Base-by-base conservation (phyloP, 2,329 filamentous ascomycete species). In the Clonostachys byssicola region DNA sequence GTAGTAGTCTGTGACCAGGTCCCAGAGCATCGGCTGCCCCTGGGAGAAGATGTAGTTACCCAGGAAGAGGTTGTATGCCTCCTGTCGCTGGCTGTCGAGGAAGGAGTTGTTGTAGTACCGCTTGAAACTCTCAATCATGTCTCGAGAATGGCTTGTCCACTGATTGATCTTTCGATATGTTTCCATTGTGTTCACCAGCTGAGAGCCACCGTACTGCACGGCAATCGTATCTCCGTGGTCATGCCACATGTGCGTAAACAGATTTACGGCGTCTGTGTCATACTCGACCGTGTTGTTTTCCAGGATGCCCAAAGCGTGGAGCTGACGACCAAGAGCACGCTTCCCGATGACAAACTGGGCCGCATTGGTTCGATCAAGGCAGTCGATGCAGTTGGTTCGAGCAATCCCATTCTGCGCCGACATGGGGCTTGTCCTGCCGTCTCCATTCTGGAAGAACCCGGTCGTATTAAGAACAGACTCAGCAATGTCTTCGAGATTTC, bases 41-140 rank as follows among this genome's bases (percentile, higher is more conserved):
- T 90, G 84, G 0, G 80, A 71, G 61, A 91, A 97, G 44, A 92
- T 89, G 63, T 99, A 99, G 60, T 97, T 96, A 7, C 94, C 94
- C 2, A 99, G 78, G 60, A 99, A 99, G 10, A 99, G 74, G 56
- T 99, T 99, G 66, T 97, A 97, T 1, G 94, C 94, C 67, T 99
- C 94, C 67, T 99, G 94, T 34, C 94, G 84, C 62, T 99, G 94
- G n/a, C 88, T 92, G 64, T 99, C 94, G 9, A 99, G 79, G 63
- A 99, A 99, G 0, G 92, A 95, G 61, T 99, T 99, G 70, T 97
- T 96, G 67, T 99, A 99, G 65, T 97, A 99, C 30, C 94, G 83
- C 66, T 97, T 99, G 74, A 99, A 96, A 64, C 90, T 96, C 69
- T 99, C 94, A 18, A 99, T 92, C 92, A 99, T 97, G 65, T 99